Evolutionary conservation across 2,329 filamentous ascomycete species (phyloP).

Genomic region (Pezicula carpinea): DNA sequence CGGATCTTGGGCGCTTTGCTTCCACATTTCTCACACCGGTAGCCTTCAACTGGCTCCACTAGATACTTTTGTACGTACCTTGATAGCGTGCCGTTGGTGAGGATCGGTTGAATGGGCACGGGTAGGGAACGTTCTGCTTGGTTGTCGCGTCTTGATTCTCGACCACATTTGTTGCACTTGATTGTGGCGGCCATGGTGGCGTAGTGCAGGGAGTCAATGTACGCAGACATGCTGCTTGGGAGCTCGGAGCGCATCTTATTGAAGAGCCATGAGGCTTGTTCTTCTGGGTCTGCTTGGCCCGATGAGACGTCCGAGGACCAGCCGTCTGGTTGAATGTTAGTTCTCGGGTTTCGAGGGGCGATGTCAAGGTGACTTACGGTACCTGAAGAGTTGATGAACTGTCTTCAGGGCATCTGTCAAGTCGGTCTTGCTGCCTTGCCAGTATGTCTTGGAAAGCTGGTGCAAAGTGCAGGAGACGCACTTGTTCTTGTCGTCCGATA

Average conservation of each 20-base stretch:
- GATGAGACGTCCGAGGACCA: constrained; percentile 15
- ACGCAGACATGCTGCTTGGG: constrained; percentile 13
- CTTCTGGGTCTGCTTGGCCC: constrained; percentile 28
- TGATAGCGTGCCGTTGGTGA: constrained; percentile 13
- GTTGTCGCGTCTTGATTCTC: constrained; percentile 14
- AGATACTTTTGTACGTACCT: constrained; percentile 20
- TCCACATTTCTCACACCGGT: constrained; percentile 23
- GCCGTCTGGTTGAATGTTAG: constrained; percentile 9
- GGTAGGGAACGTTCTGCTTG: constrained; percentile 21
- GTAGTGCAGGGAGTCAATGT: constrained; percentile 17
- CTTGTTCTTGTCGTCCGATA: constrained; percentile 2
- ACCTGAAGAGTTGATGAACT: constrained; percentile 11
- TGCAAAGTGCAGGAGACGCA: constrained; percentile 15
- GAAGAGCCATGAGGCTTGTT: constrained; percentile 24
- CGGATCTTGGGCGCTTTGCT: constrained; percentile 10
- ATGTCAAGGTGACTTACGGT: constrained; percentile 5
- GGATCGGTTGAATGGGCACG: constrained; percentile 18
- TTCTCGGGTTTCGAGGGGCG: background rate
- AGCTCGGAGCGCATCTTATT: constrained; percentile 21
- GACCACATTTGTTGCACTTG: constrained; percentile 21
- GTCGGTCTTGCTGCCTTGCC: constrained; percentile 8
- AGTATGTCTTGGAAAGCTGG: constrained; percentile 11
- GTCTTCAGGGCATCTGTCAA: constrained; percentile 5
- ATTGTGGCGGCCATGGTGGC: constrained; percentile 13
- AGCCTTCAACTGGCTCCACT: constrained; percentile 17